Conservation (phyloP, 768 basidiomycete genomes). For the Hericium coralloides region DNA sequence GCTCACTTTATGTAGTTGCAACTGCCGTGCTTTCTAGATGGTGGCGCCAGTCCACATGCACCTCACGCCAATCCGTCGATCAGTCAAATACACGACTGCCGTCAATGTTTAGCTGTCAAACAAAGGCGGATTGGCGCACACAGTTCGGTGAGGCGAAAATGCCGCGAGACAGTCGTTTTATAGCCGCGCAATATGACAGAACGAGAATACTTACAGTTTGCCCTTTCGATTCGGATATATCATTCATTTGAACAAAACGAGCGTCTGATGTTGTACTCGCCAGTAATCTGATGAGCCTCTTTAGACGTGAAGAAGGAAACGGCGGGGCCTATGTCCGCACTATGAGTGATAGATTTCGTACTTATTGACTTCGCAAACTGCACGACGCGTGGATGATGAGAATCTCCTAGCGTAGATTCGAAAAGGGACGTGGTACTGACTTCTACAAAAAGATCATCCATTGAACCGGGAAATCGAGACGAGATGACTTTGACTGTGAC, state of each 20-base stretch:
- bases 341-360: background rate
- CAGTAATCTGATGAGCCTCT: background rate
- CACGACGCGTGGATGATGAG: background rate
- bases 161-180: background rate
- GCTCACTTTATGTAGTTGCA: too few species aligned
- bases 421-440: background rate
- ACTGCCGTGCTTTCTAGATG: too few species aligned
- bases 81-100: background rate
- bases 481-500: background rate
- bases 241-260: background rate
- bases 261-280: background rate
- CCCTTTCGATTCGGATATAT: background rate
- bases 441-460: background rate
- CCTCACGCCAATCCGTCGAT: too few species aligned
- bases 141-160: background rate
- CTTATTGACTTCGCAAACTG: background rate
- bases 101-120: background rate
- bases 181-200: background rate
- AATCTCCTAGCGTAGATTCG: background rate
- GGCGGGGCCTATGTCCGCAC: background rate
- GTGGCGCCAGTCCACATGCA: too few species aligned
- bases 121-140: background rate
- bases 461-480: background rate
- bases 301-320: background rate
- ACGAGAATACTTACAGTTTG: background rate